These are phyloP conservation scores for Brettanomyces naardenensis DNA, from an alignment of 805 yeast species.

Conservation along the genomic window DNA sequence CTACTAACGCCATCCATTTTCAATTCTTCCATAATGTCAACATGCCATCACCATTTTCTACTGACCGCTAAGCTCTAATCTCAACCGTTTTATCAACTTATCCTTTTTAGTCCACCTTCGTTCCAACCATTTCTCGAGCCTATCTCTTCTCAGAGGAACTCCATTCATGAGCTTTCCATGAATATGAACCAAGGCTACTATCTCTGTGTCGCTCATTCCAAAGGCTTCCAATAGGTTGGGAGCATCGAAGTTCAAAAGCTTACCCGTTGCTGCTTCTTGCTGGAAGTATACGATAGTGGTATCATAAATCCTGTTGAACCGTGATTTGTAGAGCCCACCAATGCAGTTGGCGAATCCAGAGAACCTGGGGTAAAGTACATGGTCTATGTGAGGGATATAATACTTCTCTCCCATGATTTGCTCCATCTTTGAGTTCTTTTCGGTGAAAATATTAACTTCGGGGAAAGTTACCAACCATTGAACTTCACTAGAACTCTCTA, in stretches of 20 bases:
- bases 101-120: slow-evolving; percentile 68
- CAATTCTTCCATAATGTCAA: background rate
- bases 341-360: slow-evolving; percentile 46
- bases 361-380: slow-evolving; percentile 74
- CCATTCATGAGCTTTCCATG: slow-evolving; percentile 37
- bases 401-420: slow-evolving; percentile 44
- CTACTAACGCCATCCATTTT: background rate
- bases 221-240: slow-evolving; percentile 32
- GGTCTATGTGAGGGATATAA: slow-evolving; percentile 50
- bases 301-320: slow-evolving; percentile 44
- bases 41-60: background rate
- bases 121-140: slow-evolving; percentile 72
- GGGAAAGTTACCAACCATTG: slow-evolving; percentile 73
- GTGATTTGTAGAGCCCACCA: slow-evolving; percentile 29
- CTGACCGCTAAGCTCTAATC: slow-evolving; percentile 13
- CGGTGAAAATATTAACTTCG: slow-evolving; percentile 67
- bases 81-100: slow-evolving; percentile 32
- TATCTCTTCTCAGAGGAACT: slow-evolving; percentile 44
- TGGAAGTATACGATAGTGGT: slow-evolving; percentile 41
- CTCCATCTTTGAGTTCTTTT: slow-evolving; percentile 41
- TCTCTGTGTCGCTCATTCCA: slow-evolving; percentile 23
- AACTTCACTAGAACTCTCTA: slow-evolving; percentile 26
- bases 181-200: slow-evolving; percentile 37
- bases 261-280: slow-evolving; percentile 6
- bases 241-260: slow-evolving; percentile 19